Base-by-base conservation (phyloP, 495 filamentous ascomycete genomes). In the Paragyromitra xinjiangensis region DNA sequence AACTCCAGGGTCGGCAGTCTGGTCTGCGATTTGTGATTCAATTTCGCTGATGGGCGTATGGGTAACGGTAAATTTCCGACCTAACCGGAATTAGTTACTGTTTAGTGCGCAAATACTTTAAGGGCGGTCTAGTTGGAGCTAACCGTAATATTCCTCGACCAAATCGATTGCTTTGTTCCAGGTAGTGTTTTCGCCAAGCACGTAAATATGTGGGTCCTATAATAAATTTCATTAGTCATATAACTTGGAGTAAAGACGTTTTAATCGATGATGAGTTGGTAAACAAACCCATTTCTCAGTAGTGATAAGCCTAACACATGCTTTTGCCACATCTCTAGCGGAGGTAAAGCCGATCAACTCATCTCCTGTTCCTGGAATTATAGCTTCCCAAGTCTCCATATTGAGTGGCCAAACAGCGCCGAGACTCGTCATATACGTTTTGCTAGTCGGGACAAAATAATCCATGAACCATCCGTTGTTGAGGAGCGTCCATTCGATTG, bases 381-480 rank as follows among this genome's bases (percentile, higher is more conserved):
- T 6, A 64, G 61, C 61, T 22, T 64, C 61, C 61, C 39, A 64
- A 22, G 61, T 44, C 39, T 64, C 61, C 61, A 64, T 64, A 44
- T 45, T 24, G 61, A 64, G 61, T 12, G 61, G 61, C 61, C 61
- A 64, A 44, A 64, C 37, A 4, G 9, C 22, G 2, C 61, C 61
- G 44, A 64, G 61, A 12, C 34, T 19, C 37, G 39, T 64, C 61
- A 64, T 64, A 64, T 64, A 64, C 40, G 61, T 64, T 39, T 64
- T 64, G 22, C 6, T 44, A 24, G 61, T 6, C 2, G 61, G 61
- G 8, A 45, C 61, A n/a, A 64, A 64, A 44, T 64, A 64, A 12
- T 64, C 61, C 61, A 64, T 64, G 44, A 64, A 64, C 61, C 61
- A 64, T 24, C 61, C 61, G n/a, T 64, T 64, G 37, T 64, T 64